Evolutionary conservation across 176 grass and related monocot species (phyloP), one percentile per base, ranked within the genome.

Genomic region (Phoenix dactylifera): DNA sequence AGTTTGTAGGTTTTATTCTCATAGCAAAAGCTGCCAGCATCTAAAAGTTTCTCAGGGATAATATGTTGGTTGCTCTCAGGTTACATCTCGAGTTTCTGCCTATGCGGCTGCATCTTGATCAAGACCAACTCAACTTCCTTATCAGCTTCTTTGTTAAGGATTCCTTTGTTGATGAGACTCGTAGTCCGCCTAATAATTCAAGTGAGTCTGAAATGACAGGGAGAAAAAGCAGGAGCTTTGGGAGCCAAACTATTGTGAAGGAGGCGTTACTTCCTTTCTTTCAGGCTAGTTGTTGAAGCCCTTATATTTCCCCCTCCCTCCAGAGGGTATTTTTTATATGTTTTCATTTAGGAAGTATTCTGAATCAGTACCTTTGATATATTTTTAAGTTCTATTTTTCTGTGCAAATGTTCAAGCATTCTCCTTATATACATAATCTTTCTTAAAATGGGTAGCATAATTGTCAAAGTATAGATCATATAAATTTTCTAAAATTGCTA

Each of bases 261-360:
- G 93, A 92, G 76, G 87, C 93, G 54, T 68, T 98, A 32, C 93
- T 98, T 78, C 93, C 93, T 64, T 98, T 98, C 64, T 98, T 98
- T 78, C 93, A 98, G 93, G 93, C 88, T 74, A 58, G 72, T 77
- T 73, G 26, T 68, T 57, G 3, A 23, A 24, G 16, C 54, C 24
- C 16, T 32, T 70, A 59, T 58, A 25, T 26, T 66, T 74, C 62
- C 52, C 52, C 25, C 57, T 67, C 25, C 20, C 53, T 22, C 17
- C 74, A 14, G 35, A 44, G 35, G 35, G 35, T 12, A 44, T 44
- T 44, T 44, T 44, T 44, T 44, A 44, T 44, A 3, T 44, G 7
- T 44, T 44, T 44, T 44, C 35, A 44, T 44, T 14, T 44, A 12
- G 35, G 35, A 3, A 44, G 10, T 2, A 44, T 14, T 44, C 35